These are phyloP conservation scores for Mesembryanthemum crystallinum DNA, from an alignment of 148 eudicot genomes.

Conservation along the genomic window DNA sequence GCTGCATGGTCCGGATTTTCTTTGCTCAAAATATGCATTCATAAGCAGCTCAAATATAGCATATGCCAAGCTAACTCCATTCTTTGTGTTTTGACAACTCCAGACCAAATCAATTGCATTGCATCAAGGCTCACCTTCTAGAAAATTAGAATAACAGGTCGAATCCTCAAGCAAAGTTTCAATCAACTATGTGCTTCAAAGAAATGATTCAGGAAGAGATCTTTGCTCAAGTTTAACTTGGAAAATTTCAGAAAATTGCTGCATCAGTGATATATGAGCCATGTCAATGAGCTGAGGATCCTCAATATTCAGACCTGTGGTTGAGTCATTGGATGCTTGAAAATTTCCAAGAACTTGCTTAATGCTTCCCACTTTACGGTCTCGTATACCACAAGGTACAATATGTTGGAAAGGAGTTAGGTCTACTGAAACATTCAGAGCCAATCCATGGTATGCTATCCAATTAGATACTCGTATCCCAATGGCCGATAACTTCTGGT, in stretches of 20 bases:
- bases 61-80: not conserved
- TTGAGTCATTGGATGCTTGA: conserved; percentile 21
- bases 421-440: conserved; percentile 82
- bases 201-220: conserved; percentile 20
- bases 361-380: conserved; percentile 80
- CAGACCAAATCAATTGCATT: not conserved
- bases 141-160: not conserved
- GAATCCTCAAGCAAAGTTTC: not conserved
- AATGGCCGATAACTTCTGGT: conserved; percentile 75
- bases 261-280: conserved; percentile 41
- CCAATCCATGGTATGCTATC: conserved; percentile 90
- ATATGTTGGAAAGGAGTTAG: conserved; percentile 64
- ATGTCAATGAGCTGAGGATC: conserved; percentile 50
- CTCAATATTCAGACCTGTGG: conserved; percentile 21
- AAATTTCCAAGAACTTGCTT: conserved; percentile 43
- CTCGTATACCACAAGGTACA: conserved; percentile 84
- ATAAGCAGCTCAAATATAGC: not conserved
- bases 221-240: conserved; percentile 49
- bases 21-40: not conserved
- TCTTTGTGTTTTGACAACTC: not conserved
- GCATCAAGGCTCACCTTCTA: not conserved
- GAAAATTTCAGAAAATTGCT: conserved; percentile 75
- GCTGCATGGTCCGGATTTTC: not conserved
- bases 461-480: conserved; percentile 78
- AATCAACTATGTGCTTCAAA: conserved; percentile 2